phyloP scores from a whole-genome alignment of 306 rosid genomes.

The Albizia julibrissin region DNA sequence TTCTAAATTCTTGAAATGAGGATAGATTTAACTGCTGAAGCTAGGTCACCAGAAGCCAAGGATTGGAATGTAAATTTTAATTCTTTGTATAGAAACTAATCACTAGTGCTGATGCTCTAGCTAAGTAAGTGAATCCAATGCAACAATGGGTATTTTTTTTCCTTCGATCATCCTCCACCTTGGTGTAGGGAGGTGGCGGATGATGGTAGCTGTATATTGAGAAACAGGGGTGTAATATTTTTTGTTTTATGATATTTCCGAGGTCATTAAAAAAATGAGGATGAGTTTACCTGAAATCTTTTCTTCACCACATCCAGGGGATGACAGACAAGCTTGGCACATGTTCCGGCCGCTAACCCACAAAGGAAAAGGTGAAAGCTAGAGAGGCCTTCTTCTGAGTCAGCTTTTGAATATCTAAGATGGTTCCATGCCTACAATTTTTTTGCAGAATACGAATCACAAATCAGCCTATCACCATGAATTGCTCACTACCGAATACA shows the following conservation, averaged over 20 bases:
- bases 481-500: neutral
- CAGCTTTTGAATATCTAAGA: slow-evolving; percentile 36
- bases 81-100: neutral
- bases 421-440: slow-evolving; percentile 69
- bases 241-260: neutral
- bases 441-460: slow-evolving; percentile 20
- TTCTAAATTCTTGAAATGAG: neutral
- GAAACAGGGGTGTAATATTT: neutral
- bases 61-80: neutral
- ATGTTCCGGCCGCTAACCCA: slow-evolving; percentile 91
- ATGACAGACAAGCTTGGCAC: slow-evolving; percentile 96
- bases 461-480: slow-evolving; percentile 15
- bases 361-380: slow-evolving; percentile 87
- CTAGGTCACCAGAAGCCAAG: neutral
- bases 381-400: slow-evolving; percentile 51
- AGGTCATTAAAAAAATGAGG: neutral
- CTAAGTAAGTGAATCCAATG: neutral
- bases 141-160: neutral
- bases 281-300: slow-evolving; percentile 80
- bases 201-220: neutral
- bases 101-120: neutral
- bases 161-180: too few relatives aligned
- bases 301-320: slow-evolving; percentile 98
- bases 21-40: slow-evolving; percentile 52
- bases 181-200: too few relatives aligned